Evolutionary conservation across 2,329 filamentous ascomycete genomes (phyloP).

Genomic region (Talaromyces sp.): DNA sequence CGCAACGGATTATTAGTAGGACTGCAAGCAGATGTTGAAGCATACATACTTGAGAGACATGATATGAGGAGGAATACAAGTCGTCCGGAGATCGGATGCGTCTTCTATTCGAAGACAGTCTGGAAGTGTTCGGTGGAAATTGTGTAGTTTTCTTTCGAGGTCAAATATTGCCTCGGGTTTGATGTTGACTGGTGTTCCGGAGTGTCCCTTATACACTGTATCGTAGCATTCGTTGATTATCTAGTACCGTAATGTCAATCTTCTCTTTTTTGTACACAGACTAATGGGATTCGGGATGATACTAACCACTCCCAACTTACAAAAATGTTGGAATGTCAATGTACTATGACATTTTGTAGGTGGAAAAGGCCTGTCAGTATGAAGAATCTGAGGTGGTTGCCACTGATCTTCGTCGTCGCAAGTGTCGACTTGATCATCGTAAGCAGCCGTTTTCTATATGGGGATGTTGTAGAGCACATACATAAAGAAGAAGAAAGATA

Average conservation of each 20-base stretch:
- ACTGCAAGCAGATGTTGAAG: too few species aligned
- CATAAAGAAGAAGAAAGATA: constrained; percentile 11
- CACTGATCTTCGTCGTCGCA: constrained; percentile 15
- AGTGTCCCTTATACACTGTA: constrained; percentile 13
- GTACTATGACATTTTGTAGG: constrained; percentile 14
- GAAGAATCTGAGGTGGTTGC: constrained; percentile 11
- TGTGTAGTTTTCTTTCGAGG: constrained; percentile 10
- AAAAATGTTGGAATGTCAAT: constrained; percentile 14
- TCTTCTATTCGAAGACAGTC: constrained; percentile 11
- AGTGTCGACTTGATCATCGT: constrained; percentile 11
- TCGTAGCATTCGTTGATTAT: constrained; percentile 17
- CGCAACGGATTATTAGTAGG: too few species aligned
- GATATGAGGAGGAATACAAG: constrained; percentile 18
- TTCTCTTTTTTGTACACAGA: not conserved
- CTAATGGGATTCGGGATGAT: not conserved
- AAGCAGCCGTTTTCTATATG: not conserved
- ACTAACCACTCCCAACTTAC: constrained; percentile 13
- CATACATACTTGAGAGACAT: constrained; percentile 18
- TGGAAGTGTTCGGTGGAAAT: constrained; percentile 12
- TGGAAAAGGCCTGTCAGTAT: constrained; percentile 13
- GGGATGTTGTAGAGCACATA: not conserved
- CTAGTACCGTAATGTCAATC: not conserved
- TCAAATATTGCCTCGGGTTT: constrained; percentile 14
- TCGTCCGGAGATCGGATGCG: not conserved
- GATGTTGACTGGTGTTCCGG: constrained; percentile 8